Evolutionary conservation across 2,329 filamentous ascomycete species (phyloP).

Genomic region (Ophiostoma piceae): DNA sequence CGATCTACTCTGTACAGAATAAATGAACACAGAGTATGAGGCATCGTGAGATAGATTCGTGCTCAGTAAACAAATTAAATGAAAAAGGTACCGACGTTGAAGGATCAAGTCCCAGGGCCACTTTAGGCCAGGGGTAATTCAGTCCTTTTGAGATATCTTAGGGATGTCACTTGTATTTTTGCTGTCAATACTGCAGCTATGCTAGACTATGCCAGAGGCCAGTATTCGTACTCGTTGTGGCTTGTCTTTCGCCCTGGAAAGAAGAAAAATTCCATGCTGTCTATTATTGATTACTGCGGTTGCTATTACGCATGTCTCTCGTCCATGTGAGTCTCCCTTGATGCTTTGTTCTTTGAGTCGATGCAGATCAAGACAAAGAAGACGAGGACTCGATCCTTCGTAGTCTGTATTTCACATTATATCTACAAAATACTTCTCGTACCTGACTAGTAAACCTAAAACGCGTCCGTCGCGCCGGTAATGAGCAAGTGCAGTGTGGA

Average conservation of each 20-base stretch:
- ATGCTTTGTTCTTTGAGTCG: too few relatives aligned
- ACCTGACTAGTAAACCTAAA: slow-evolving; percentile 11
- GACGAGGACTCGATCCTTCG: too few relatives aligned
- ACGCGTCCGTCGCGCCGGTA: slow-evolving; percentile 13
- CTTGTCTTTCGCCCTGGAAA: background rate
- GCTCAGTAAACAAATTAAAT: background rate
- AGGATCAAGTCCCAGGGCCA: background rate
- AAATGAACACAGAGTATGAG: too few relatives aligned
- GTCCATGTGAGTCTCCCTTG: background rate
- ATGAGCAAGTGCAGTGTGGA: slow-evolving; percentile 3
- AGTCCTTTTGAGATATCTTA: background rate
- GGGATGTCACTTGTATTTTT: background rate
- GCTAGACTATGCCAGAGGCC: too few relatives aligned
- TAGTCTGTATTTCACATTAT: too few relatives aligned
- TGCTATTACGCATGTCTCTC: background rate
- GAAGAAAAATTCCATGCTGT: background rate
- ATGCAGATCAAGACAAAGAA: too few relatives aligned
- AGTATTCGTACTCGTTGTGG: background rate
- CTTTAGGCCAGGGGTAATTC: slow-evolving; percentile 7
- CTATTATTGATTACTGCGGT: background rate
- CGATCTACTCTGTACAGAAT: too few relatives aligned
- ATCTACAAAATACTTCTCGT: background rate
- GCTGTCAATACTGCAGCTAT: too few relatives aligned
- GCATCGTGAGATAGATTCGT: too few relatives aligned
- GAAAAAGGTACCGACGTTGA: background rate